Conservation (phyloP, 106 monocot genomes). For the Dioscorea dumetorum region DNA sequence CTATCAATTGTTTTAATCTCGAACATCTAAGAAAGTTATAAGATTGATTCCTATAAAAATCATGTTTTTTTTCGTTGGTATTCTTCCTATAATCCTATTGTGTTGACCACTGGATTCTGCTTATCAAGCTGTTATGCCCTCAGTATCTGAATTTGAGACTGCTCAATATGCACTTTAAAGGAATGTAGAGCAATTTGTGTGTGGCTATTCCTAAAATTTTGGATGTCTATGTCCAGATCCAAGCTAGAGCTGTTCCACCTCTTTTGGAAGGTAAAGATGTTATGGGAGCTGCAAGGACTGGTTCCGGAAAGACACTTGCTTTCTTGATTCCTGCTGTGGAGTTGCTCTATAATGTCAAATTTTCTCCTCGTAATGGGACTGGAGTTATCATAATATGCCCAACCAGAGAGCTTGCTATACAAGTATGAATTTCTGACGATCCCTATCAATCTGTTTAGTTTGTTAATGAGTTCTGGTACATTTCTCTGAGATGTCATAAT, state of each 20-base stretch:
- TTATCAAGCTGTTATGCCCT: not conserved
- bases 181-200: not conserved
- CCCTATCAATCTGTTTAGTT: not conserved
- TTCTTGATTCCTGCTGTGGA: constrained; percentile 88
- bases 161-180: not conserved
- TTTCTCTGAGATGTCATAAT: no score
- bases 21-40: not conserved
- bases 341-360: constrained; percentile 48
- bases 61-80: not conserved
- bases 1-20: no score
- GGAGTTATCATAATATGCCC: constrained; percentile 84
- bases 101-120: not conserved
- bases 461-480: no score
- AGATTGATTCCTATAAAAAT: not conserved
- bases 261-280: constrained; percentile 81
- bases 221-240: constrained; percentile 46
- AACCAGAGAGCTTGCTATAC: constrained; percentile 94
- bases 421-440: constrained; percentile 25
- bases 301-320: constrained; percentile 93
- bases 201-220: not conserved
- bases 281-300: constrained; percentile 85
- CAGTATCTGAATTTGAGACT: not conserved
- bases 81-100: not conserved
- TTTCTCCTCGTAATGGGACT: constrained; percentile 67
- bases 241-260: constrained; percentile 73